These are phyloP conservation scores for Xylona heveae DNA, from an alignment of 495 filamentous ascomycete species.

Conservation along the genomic window DNA sequence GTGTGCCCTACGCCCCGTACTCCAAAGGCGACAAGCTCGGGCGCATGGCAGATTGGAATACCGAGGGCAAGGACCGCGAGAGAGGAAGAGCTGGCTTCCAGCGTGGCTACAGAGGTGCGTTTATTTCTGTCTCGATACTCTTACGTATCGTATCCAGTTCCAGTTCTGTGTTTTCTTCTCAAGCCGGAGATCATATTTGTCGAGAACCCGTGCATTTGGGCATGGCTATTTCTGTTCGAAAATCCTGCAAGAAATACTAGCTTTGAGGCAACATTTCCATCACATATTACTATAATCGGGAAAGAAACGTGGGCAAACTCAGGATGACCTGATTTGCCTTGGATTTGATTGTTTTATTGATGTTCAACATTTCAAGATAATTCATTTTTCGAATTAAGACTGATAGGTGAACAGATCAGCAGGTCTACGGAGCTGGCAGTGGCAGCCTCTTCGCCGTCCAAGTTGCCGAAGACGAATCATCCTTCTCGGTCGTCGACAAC, in stretches of 20 bases:
- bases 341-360: too few species aligned
- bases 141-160: slow-evolving; percentile 5
- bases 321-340: too few species aligned
- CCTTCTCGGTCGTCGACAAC: slow-evolving; percentile 96
- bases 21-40: slow-evolving; percentile 97
- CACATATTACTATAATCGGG: too few species aligned
- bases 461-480: slow-evolving; percentile 81
- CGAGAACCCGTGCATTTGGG: too few species aligned
- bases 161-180: slow-evolving; percentile 5
- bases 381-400: neutral
- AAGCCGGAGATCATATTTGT: too few species aligned
- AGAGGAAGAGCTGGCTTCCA: slow-evolving; percentile 73
- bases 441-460: slow-evolving; percentile 75
- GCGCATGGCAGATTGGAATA: slow-evolving; percentile 96
- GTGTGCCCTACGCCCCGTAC: slow-evolving; percentile 91
- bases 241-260: slow-evolving; percentile 4
- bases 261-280: slow-evolving; percentile 1
- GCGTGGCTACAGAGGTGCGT: slow-evolving; percentile 70
- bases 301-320: too few species aligned
- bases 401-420: slow-evolving; percentile 44
- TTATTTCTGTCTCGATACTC: slow-evolving; percentile 5
- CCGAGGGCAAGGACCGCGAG: slow-evolving; percentile 75
- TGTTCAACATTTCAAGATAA: slow-evolving; percentile 6
- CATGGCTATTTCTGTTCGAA: too few species aligned
- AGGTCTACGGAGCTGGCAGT: slow-evolving; percentile 84